Evolutionary conservation across 2,329 filamentous ascomycete genomes (phyloP).

Genomic region (Colletotrichum cereale): DNA sequence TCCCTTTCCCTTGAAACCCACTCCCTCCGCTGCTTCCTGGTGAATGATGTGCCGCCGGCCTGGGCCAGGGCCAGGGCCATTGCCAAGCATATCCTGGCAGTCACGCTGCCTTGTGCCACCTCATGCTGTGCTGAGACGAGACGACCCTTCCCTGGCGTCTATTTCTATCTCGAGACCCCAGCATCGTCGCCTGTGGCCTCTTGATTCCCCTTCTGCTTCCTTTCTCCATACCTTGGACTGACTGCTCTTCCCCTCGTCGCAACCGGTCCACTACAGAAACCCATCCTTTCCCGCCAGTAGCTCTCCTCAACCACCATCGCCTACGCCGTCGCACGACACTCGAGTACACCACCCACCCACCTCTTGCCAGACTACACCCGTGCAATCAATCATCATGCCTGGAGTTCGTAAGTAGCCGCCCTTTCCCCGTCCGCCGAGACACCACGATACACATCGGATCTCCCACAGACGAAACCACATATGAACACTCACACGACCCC

Average conservation of each 20-base stretch:
- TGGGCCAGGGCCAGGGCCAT: background rate
- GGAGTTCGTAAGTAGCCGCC: slow-evolving; percentile 62
- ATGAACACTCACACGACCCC: background rate
- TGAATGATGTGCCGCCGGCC: background rate
- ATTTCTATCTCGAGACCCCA: slow-evolving; percentile 34
- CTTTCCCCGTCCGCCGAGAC: background rate
- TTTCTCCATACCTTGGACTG: background rate
- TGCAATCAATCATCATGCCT: slow-evolving; percentile 59
- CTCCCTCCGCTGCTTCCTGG: background rate
- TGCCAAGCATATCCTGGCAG: slow-evolving; percentile 17
- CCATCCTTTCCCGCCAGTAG: background rate
- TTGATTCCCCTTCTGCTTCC: background rate
- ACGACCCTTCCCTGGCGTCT: slow-evolving; percentile 26
- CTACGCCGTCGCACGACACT: slow-evolving; percentile 1
- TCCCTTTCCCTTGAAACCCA: slow-evolving; percentile 7
- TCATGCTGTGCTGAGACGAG: slow-evolving; percentile 35
- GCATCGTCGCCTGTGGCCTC: slow-evolving; percentile 1
- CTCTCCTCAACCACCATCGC: background rate
- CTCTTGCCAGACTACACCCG: background rate
- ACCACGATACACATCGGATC: too few species aligned
- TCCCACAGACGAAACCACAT: background rate
- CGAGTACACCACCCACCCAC: background rate
- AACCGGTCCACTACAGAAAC: background rate
- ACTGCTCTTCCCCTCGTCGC: background rate
- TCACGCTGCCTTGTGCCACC: slow-evolving; percentile 16